phyloP scores from a whole-genome alignment of 257 asterid species.

The Ophiorrhiza pumila region DNA sequence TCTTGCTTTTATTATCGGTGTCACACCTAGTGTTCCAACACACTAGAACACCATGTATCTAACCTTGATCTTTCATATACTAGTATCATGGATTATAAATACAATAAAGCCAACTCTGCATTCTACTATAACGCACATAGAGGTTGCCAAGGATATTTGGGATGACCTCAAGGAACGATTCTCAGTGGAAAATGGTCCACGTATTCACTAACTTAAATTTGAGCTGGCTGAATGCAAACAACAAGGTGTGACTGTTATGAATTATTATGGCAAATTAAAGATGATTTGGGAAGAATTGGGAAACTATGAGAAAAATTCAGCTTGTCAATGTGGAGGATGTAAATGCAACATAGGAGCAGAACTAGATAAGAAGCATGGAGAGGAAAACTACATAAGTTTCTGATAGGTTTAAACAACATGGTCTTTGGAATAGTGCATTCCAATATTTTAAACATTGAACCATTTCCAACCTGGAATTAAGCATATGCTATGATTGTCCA shows the following conservation, averaged over 20 bases:
- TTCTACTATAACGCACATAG: slow-evolving; percentile 14
- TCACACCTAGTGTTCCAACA: too few relatives aligned
- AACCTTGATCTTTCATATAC: too few relatives aligned
- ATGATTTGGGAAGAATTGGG: slow-evolving; percentile 7
- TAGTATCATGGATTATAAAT: slow-evolving; percentile 22
- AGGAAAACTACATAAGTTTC: too few relatives aligned
- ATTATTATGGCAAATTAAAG: slow-evolving; percentile 11
- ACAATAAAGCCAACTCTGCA: slow-evolving; percentile 18
- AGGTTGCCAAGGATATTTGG: slow-evolving; percentile 11
- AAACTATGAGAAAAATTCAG: not conserved
- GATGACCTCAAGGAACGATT: slow-evolving; percentile 8
- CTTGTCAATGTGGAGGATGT: not conserved
- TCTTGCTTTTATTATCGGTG: too few relatives aligned
- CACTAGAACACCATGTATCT: too few relatives aligned
- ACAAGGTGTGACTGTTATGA: not conserved
- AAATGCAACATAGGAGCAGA: not conserved
- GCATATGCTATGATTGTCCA: too few relatives aligned
- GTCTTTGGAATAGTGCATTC: too few relatives aligned
- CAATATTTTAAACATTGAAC: too few relatives aligned
- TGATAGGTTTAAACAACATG: too few relatives aligned
- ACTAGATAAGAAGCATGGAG: not conserved
- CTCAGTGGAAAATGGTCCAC: slow-evolving; percentile 12
- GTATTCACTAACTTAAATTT: not conserved
- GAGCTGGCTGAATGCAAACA: slow-evolving; percentile 16
- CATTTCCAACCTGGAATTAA: too few relatives aligned